Base-by-base conservation (phyloP, 345 rosid genomes). In the Adansonia digitata region DNA sequence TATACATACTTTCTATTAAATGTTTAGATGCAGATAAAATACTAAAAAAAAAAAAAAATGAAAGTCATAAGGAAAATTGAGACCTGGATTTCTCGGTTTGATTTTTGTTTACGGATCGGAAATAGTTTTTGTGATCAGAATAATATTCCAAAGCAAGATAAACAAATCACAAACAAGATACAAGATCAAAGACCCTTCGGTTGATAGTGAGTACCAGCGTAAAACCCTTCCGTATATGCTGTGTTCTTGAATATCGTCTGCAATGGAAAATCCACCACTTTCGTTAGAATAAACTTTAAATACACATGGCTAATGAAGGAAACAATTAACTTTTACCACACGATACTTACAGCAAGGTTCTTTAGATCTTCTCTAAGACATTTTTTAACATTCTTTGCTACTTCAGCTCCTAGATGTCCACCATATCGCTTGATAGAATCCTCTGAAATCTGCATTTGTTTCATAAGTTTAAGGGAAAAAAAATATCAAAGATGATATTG, bases 221-320 rank as follows among this genome's bases (percentile, higher is more conserved):
- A 65, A 80, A 94, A 94, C 56, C 97, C 98, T 85, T 90, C 87
- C 0, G 94, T 48, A 59, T 92, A 94, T 4, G 94, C 93, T 3
- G 92, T 81, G 87, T 89, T 94, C 92, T 91, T 88, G 85, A 84
- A 90, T 79, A 91, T 88, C 22, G 78, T 77, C 97, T 91, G 91
- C 87, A 84, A 82, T 35, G 76, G 42, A 73, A n/a, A n/a, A 22
- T 48, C 2, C 22, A 11, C 34, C 27, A 10, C 69, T 42, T 46
- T 71, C 10, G n/a, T 61, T 27, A 40, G 35, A 20, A 24, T n/a
- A 55, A 40, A 78, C 75, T 57, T 7, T 9, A 17, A 37, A 63
- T 15, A 60, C 40, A 5, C 14, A 55, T 10, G 24, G 4, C 9
- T 26, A 10, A 24, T 26, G 7, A 59, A 72, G 40, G 15, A 56